These are phyloP conservation scores for Xylariaceae sp. DNA, from an alignment of 2,329 filamentous ascomycete genomes.

Conservation along the genomic window DNA sequence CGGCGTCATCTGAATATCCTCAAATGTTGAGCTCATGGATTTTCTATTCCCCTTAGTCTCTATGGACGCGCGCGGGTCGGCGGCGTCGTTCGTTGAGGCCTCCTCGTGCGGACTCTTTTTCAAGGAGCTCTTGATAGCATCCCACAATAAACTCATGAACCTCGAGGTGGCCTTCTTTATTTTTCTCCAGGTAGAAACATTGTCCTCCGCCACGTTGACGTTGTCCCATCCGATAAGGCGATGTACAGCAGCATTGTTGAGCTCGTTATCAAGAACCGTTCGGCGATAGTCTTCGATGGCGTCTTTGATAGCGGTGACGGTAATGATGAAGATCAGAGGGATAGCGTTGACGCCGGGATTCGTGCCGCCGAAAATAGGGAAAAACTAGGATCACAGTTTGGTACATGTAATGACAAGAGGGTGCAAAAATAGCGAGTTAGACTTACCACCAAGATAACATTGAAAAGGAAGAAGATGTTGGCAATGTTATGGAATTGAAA, in stretches of 20 bases:
- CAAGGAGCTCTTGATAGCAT: constrained; percentile 43
- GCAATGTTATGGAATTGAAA: constrained; percentile 98
- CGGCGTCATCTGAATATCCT: constrained; percentile 92
- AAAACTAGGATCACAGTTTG: constrained; percentile 58
- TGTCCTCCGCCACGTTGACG: constrained; percentile 85
- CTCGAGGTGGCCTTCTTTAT: constrained; percentile 83
- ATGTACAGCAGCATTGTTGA: constrained; percentile 95
- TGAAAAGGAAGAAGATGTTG: constrained; percentile 96
- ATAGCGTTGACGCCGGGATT: constrained; percentile 88
- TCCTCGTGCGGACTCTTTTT: constrained; percentile 45
- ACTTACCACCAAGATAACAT: constrained; percentile 89
- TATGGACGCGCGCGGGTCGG: constrained; percentile 61
- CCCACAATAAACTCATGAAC: constrained; percentile 50
- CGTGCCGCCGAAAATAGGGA: constrained; percentile 87
- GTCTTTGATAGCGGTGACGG: constrained; percentile 87
- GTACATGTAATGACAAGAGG: background rate
- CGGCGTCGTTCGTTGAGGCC: constrained; percentile 44
- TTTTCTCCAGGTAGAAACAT: constrained; percentile 77
- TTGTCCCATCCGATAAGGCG: constrained; percentile 84
- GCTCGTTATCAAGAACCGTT: constrained; percentile 82
- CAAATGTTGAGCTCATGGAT: constrained; percentile 49
- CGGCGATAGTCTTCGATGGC: constrained; percentile 92
- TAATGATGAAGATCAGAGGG: constrained; percentile 86
- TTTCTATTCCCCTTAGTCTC: constrained; percentile 54
- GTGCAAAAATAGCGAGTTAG: constrained; percentile 10